Evolutionary conservation across 169 alveolate species (phyloP).

Genomic region (Plasmodium fragile): DNA sequence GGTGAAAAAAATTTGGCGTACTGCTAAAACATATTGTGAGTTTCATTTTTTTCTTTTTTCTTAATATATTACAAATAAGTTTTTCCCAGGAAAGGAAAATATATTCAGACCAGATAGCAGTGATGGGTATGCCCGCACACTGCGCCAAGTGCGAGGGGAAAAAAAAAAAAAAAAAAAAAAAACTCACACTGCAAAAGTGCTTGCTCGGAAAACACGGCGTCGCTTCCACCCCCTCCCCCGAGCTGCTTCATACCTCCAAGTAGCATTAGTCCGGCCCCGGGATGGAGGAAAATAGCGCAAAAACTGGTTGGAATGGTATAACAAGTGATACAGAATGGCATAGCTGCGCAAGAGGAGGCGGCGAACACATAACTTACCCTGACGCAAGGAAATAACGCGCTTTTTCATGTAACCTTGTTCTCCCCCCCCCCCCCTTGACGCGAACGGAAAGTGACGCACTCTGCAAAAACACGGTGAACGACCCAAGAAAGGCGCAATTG

Average conservation of each 20-base stretch:
- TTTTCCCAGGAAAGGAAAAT: neutral
- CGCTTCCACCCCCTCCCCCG: neutral
- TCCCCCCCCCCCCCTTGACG: neutral
- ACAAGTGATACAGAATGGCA: neutral
- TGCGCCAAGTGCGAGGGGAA: neutral
- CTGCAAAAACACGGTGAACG: neutral
- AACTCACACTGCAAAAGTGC: neutral
- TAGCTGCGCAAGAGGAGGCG: neutral
- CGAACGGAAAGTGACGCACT: neutral
- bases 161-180: too few species aligned
- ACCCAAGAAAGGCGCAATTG: neutral
- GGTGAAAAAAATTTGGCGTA: neutral
- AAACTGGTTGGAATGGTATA: neutral
- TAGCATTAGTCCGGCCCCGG: neutral
- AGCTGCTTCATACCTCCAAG: neutral
- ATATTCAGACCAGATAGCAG: neutral
- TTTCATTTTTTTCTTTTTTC: neutral
- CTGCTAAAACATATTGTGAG: neutral
- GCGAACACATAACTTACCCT: neutral
- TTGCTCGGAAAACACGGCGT: neutral
- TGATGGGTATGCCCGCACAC: neutral
- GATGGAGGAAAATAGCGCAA: neutral
- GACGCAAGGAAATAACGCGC: neutral
- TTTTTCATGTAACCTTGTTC: neutral
- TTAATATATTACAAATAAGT: neutral